Conservation (phyloP, 345 rosid species). For the Syzygium aqueum region DNA sequence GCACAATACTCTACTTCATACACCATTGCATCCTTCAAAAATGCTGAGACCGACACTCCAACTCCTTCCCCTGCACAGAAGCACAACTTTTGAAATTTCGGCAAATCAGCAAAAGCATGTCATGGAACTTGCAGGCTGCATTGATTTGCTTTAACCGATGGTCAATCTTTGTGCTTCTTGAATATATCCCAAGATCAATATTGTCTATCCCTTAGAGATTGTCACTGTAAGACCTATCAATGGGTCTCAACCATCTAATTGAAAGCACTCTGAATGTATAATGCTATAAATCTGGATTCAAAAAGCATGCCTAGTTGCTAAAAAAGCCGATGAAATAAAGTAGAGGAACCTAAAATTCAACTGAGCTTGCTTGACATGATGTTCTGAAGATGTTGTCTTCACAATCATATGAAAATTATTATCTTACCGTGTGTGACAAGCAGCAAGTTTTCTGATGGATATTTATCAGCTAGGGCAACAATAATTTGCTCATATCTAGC, state of each 20-base stretch:
- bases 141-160: neutral
- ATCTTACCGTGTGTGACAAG: conserved; percentile 74
- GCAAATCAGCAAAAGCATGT: neutral
- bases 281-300: neutral
- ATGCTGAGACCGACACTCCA: conserved; percentile 58
- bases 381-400: neutral
- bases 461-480: conserved; percentile 61
- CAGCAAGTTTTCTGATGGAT: conserved; percentile 80
- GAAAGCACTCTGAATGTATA: neutral
- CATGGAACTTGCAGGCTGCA: neutral
- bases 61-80: conserved; percentile 72
- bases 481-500: conserved; percentile 50
- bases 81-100: neutral
- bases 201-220: neutral
- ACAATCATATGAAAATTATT: neutral
- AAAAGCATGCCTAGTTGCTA: neutral
- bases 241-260: neutral
- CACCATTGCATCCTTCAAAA: conserved; percentile 35
- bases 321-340: neutral
- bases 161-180: neutral
- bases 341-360: neutral
- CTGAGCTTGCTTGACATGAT: neutral
- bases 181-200: neutral
- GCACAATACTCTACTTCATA: conserved; percentile 67
- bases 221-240: neutral